These are phyloP conservation scores for Taphrina pruni DNA, from an alignment of 1,139 yeast genomes.

Conservation along the genomic window DNA sequence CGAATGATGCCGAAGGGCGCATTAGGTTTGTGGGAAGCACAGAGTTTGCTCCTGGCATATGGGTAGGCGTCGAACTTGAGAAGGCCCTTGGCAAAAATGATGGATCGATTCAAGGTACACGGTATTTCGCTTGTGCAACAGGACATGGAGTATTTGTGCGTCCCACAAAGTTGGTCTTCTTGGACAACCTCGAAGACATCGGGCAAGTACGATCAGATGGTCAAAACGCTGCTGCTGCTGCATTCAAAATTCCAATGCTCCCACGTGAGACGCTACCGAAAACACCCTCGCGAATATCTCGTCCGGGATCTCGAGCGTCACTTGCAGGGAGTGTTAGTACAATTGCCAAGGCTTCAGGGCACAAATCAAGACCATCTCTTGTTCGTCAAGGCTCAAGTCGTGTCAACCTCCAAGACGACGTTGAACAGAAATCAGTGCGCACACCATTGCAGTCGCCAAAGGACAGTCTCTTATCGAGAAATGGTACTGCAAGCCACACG, in stretches of 20 bases:
- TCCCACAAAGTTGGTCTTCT: slow-evolving; percentile 12
- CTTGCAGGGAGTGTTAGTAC: neutral
- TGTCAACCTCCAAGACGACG: neutral
- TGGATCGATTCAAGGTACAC: slow-evolving; percentile 69
- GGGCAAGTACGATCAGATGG: neutral
- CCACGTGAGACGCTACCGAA: neutral
- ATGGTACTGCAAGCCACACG: neutral
- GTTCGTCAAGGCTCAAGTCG: neutral
- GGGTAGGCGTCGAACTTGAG: slow-evolving; percentile 80
- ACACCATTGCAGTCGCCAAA: neutral
- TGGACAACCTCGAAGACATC: neutral
- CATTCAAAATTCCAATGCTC: slow-evolving; percentile 3
- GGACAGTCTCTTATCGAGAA: neutral
- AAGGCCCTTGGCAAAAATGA: slow-evolving; percentile 72
- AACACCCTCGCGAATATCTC: slow-evolving; percentile 11
- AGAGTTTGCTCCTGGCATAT: slow-evolving; percentile 50
- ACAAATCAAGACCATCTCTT: neutral
- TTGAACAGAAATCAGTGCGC: neutral
- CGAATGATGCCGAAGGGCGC: slow-evolving; percentile 42
- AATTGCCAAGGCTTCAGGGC: neutral
- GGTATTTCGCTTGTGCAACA: slow-evolving; percentile 64
- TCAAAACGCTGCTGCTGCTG: neutral
- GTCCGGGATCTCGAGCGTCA: slow-evolving; percentile 9
- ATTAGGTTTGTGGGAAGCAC: slow-evolving; percentile 45
- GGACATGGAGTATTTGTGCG: slow-evolving; percentile 60